Conservation (phyloP, 306 rosid genomes). For the Adenanthera pavonina region DNA sequence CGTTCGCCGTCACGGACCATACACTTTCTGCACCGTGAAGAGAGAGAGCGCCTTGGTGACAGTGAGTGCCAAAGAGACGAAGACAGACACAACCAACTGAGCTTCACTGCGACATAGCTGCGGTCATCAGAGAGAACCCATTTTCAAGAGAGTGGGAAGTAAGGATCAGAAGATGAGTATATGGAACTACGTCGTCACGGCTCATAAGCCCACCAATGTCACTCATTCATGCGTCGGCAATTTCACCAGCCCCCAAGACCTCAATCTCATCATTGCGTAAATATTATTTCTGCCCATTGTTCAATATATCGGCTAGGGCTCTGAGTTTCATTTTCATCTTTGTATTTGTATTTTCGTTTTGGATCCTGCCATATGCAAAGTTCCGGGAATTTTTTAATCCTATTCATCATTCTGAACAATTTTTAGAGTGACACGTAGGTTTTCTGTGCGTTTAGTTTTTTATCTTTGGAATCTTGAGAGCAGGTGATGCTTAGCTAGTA, state of each 20-base stretch:
- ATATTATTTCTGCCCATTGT: background rate
- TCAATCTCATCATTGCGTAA: slow-evolving; percentile 91
- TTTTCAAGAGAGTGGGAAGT: background rate
- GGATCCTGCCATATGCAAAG: background rate
- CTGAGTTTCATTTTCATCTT: background rate
- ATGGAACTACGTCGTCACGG: slow-evolving; percentile 98
- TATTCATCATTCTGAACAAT: background rate
- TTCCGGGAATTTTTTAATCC: background rate
- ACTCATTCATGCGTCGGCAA: slow-evolving; percentile 98
- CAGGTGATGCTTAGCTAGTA: background rate
- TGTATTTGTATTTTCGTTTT: background rate
- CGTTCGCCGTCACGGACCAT: no score
- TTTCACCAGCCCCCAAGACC: slow-evolving; percentile 94
- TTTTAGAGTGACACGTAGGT: background rate
- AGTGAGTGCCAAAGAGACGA: background rate
- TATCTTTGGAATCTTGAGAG: background rate
- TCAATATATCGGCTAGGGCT: slow-evolving; percentile 40
- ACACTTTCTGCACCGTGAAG: background rate
- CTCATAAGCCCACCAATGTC: slow-evolving; percentile 96
- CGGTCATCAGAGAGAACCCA: background rate
- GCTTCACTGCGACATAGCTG: background rate
- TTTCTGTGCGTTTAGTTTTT: background rate
- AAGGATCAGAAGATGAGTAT: slow-evolving; percentile 63
- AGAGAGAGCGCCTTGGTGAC: background rate
- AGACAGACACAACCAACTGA: background rate